phyloP scores from a whole-genome alignment of 257 asterid genomes.

The Perilla frutescens region DNA sequence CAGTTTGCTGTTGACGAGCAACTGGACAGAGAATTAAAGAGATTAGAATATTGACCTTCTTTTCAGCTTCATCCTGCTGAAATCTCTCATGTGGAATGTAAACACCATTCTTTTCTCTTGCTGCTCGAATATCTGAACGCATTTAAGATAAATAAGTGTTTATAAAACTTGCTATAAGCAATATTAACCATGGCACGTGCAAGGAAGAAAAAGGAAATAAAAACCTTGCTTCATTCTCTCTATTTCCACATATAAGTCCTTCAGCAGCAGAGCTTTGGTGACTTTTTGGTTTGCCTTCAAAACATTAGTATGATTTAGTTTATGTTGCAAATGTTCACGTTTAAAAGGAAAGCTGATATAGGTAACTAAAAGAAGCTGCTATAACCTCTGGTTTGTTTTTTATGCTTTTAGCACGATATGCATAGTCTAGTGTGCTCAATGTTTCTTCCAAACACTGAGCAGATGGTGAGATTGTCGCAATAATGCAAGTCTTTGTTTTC shows the following conservation, averaged over 20 bases:
- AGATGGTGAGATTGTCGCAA: constrained; percentile 85
- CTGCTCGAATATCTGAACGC: constrained; percentile 78
- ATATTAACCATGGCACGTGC: neutral
- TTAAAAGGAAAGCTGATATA: neutral
- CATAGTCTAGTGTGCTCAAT: constrained; percentile 84
- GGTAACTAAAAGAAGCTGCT: constrained; percentile 17
- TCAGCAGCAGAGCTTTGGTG: constrained; percentile 73
- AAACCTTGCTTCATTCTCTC: constrained; percentile 90
- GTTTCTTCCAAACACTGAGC: constrained; percentile 79
- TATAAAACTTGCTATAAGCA: constrained; percentile 4
- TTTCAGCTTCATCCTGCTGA: constrained; percentile 78
- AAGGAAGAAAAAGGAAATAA: constrained; percentile 28
- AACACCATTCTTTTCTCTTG: constrained; percentile 87
- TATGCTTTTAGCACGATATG: constrained; percentile 85
- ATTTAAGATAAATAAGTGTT: neutral
- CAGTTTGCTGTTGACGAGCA: neutral
- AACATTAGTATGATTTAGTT: constrained; percentile 41
- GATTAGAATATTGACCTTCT: constrained; percentile 55
- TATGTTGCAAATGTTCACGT: constrained; percentile 8
- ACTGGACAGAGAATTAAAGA: constrained; percentile 8
- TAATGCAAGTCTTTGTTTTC: constrained; percentile 85
- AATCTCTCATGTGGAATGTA: constrained; percentile 88
- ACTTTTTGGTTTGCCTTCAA: constrained; percentile 83
- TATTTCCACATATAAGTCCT: constrained; percentile 73
- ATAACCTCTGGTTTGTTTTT: constrained; percentile 86